Evolutionary conservation across 305 asterid species (phyloP).

Genomic region (Nicotiana rustica): DNA sequence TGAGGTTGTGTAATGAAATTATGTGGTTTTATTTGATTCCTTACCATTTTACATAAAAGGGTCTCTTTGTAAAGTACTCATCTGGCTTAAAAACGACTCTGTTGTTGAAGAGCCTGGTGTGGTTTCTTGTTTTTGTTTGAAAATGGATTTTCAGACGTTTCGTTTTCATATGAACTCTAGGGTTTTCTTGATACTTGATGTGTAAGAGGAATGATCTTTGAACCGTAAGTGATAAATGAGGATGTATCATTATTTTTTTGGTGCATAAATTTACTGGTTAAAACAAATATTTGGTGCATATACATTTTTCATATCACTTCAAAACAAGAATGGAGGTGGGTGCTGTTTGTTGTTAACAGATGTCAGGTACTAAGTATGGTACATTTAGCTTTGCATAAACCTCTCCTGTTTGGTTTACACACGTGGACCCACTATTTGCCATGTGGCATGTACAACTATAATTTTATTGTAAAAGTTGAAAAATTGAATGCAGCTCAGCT

Average conservation of each 20-base stretch:
- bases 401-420: neutral
- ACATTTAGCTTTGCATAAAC: neutral
- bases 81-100: neutral
- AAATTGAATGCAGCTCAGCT: neutral
- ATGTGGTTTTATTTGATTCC: neutral
- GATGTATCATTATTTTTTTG: neutral
- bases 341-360: neutral
- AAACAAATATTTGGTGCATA: too few relatives aligned
- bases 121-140: neutral
- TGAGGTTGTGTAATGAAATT: neutral
- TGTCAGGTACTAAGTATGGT: neutral
- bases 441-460: neutral
- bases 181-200: neutral
- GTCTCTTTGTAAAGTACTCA: neutral
- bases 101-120: neutral
- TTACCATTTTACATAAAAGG: neutral
- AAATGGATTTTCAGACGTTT: neutral
- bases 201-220: neutral
- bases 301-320: too few relatives aligned
- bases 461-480: neutral
- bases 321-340: neutral
- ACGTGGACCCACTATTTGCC: neutral
- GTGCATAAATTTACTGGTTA: too few relatives aligned
- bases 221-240: neutral
- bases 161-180: neutral